These are phyloP conservation scores for Kuraishia borneana DNA, from an alignment of 805 yeast genomes.

Conservation along the genomic window DNA sequence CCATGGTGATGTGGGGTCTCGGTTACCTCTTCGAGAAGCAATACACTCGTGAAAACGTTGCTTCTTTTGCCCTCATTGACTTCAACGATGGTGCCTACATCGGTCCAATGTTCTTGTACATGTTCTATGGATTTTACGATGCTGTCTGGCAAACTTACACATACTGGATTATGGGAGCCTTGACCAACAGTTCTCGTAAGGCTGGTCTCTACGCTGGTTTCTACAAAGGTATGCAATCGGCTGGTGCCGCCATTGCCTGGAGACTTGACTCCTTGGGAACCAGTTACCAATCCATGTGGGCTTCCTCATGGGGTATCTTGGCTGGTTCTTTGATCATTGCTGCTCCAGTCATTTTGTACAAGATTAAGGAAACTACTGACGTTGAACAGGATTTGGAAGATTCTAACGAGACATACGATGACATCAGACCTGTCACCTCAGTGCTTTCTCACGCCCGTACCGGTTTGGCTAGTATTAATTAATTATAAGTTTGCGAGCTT, in stretches of 20 bases:
- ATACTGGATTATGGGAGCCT: constrained; percentile 49
- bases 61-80: constrained; percentile 19
- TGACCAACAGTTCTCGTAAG: constrained; percentile 46
- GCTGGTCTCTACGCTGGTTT: constrained; percentile 48
- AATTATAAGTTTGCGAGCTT: neutral
- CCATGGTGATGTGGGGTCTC: constrained; percentile 45
- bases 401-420: neutral
- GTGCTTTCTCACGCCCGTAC: neutral
- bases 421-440: neutral
- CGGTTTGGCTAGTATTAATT: neutral
- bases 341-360: constrained; percentile 31
- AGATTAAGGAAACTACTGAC: constrained; percentile 32
- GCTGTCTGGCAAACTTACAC: constrained; percentile 49
- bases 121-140: constrained; percentile 50
- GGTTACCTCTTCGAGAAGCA: constrained; percentile 17
- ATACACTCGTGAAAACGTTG: neutral
- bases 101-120: constrained; percentile 53
- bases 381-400: constrained; percentile 6
- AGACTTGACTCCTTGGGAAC: constrained; percentile 32
- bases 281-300: constrained; percentile 30
- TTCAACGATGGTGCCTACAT: constrained; percentile 34
- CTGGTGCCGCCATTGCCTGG: constrained; percentile 55
- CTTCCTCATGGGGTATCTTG: constrained; percentile 39
- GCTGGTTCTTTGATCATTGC: constrained; percentile 37
- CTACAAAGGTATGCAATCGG: constrained; percentile 55